Percentiles rank a stretch among this genome's conserved stretches.
phyloP scores from a whole-genome alignment of 2,329 filamentous ascomycete species.

The Uncinocarpus reesii region DNA sequence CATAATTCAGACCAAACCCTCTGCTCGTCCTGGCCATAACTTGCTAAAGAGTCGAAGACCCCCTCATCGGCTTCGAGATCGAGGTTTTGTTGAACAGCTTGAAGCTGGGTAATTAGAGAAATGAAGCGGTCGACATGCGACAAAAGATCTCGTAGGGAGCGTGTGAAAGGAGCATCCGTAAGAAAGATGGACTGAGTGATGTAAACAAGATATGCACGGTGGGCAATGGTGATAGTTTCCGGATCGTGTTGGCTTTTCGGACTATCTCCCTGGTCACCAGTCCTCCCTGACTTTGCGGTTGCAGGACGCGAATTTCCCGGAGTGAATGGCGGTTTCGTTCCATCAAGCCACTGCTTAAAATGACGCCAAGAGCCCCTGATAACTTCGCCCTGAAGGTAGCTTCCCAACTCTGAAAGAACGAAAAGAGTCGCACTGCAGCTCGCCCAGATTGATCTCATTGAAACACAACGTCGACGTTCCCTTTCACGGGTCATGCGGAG shows the following conservation, averaged over 20 bases:
- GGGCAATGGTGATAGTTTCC: slow-evolving; percentile 69
- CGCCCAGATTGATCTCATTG: slow-evolving; percentile 79
- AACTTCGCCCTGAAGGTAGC: slow-evolving; percentile 83
- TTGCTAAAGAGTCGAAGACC: slow-evolving; percentile 63
- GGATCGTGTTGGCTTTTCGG: slow-evolving; percentile 54
- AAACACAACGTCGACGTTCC: slow-evolving; percentile 51
- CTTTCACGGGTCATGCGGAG: slow-evolving; percentile 54
- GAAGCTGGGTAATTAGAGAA: slow-evolving; percentile 63
- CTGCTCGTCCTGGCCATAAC: slow-evolving; percentile 61
- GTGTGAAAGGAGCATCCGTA: slow-evolving; percentile 33
- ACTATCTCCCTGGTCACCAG: slow-evolving; percentile 6
- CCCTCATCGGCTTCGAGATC: slow-evolving; percentile 76
- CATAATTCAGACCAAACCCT: slow-evolving; percentile 57
- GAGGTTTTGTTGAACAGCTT: slow-evolving; percentile 63
- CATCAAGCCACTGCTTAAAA: slow-evolving; percentile 64
- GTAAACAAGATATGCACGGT: slow-evolving; percentile 62
- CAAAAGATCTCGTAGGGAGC: slow-evolving; percentile 31
- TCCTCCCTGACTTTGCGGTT: slow-evolving; percentile 26
- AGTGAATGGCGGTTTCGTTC: slow-evolving; percentile 25
- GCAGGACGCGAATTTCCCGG: slow-evolving; percentile 29
- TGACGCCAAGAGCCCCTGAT: slow-evolving; percentile 70
- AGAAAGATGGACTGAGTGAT: slow-evolving; percentile 43
- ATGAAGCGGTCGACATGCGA: slow-evolving; percentile 66
- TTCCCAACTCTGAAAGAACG: slow-evolving; percentile 75
- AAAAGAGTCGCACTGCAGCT: slow-evolving; percentile 80